phyloP scores from a whole-genome alignment of 179 eudicot genomes.

The Heliamphora pulchella region DNA sequence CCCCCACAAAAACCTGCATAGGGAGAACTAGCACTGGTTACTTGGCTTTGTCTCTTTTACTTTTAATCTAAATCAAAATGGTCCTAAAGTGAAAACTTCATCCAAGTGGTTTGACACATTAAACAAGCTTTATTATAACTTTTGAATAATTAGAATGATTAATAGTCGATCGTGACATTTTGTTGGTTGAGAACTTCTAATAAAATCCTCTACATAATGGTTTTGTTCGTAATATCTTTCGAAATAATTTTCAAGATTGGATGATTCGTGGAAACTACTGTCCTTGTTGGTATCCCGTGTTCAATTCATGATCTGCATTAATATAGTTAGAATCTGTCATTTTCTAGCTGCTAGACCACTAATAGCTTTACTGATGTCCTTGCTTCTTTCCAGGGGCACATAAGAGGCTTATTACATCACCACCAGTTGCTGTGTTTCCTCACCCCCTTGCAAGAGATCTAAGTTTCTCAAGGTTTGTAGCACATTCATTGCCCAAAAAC shows the following conservation, averaged over 20 bases:
- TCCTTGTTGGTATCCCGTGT: neutral
- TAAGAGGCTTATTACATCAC: slow-evolving; percentile 80
- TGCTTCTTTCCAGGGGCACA: slow-evolving; percentile 54
- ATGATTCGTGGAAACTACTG: neutral
- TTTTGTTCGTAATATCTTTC: neutral
- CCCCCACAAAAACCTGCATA: neutral
- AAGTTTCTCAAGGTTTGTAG: slow-evolving; percentile 66
- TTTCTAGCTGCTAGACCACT: slow-evolving; percentile 8
- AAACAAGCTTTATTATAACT: neutral
- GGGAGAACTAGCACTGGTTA: neutral
- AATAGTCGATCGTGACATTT: neutral
- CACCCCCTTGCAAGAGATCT: slow-evolving; percentile 97
- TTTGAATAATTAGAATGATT: neutral
- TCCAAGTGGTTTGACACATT: no score
- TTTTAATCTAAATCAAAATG: neutral
- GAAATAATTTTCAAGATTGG: neutral
- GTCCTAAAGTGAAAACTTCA: neutral
- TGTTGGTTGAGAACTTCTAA: neutral
- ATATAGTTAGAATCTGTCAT: neutral
- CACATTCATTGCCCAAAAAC: neutral
- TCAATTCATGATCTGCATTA: neutral
- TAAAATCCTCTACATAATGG: neutral
- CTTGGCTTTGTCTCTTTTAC: neutral
- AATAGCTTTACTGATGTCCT: neutral
- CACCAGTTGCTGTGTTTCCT: slow-evolving; percentile 93